phyloP scores from a whole-genome alignment of 2,329 filamentous ascomycete genomes.

The Pestalotiopsis sp. region DNA sequence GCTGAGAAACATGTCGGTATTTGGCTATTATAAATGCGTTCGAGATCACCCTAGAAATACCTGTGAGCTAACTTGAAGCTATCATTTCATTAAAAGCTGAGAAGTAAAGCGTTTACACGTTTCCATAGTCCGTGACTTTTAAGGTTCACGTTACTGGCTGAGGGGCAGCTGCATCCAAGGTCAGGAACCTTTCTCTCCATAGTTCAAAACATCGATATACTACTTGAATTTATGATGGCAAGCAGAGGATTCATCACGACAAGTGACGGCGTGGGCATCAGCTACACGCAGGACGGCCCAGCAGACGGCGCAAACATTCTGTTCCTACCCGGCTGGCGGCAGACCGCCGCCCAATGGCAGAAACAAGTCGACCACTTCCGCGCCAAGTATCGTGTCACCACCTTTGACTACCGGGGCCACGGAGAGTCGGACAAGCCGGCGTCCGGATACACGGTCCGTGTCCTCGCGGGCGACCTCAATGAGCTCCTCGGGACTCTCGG shows the following conservation, averaged over 20 bases:
- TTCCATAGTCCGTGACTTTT: no score
- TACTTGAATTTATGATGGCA: not conserved
- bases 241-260: not conserved
- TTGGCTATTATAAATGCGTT: no score
- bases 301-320: not conserved
- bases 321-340: not conserved
- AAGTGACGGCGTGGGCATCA: not conserved
- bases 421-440: not conserved
- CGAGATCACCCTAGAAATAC: no score
- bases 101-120: no score
- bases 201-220: no score
- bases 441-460: not conserved
- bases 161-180: no score
- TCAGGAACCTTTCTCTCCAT: no score
- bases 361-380: not conserved
- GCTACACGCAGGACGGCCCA: not conserved
- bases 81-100: no score
- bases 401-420: not conserved
- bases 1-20: no score
- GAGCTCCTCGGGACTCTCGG: not conserved
- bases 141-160: no score
- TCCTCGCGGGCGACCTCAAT: not conserved
- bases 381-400: not conserved
- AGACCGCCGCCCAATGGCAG: not conserved
- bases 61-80: no score